These are phyloP conservation scores for Neurospora sp. DNA, from an alignment of 495 filamentous ascomycete species.

Conservation along the genomic window DNA sequence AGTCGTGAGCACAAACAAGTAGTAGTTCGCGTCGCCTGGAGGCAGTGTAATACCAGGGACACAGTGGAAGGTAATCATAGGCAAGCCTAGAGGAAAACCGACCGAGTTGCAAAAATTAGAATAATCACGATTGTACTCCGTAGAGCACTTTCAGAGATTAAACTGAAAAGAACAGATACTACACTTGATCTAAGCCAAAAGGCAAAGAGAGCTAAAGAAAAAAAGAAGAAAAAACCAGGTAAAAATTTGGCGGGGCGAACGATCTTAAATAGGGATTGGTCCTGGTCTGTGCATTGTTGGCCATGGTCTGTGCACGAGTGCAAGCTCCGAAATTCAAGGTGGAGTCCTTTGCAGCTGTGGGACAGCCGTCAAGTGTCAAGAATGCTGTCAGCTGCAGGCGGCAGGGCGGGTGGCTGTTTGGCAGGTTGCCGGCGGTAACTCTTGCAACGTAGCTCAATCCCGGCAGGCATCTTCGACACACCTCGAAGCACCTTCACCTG, in stretches of 20 bases:
- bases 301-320: constrained; percentile 7
- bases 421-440: neutral
- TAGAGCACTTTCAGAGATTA: constrained; percentile 66
- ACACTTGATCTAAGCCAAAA: constrained; percentile 97
- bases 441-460: neutral
- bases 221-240: constrained; percentile 11
- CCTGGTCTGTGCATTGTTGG: constrained; percentile 5
- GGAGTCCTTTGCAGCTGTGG: neutral
- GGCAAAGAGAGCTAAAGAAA: constrained; percentile 35
- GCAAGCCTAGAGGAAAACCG: constrained; percentile 56
- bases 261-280: constrained; percentile 3
- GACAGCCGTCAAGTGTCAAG: neutral
- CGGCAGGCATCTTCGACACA: neutral
- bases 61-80: constrained; percentile 59
- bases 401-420: neutral
- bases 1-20: constrained; percentile 4
- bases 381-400: neutral
- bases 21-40: constrained; percentile 65
- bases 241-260: neutral
- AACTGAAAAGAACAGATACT: constrained; percentile 99
- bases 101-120: constrained; percentile 55
- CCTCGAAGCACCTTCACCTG: neutral
- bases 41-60: constrained; percentile 85
- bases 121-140: constrained; percentile 72
- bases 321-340: neutral